A percentile compares a stretch with the other conserved stretches of the same genome.
phyloP scores from a whole-genome alignment of 345 rosid genomes.

The Hypericum perforatum region DNA sequence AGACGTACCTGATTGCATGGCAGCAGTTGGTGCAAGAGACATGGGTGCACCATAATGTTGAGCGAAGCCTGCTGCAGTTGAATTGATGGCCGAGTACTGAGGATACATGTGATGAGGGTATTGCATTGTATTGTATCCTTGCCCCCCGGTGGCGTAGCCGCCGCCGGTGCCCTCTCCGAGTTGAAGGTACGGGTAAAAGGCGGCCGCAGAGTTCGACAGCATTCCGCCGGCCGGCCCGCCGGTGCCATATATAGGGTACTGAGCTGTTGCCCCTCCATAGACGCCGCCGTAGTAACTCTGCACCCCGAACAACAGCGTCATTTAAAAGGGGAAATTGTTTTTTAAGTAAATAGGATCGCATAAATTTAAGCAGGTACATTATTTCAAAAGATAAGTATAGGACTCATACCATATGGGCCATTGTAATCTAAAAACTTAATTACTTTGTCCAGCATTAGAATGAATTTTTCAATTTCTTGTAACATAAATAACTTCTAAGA shows the following conservation, averaged over 20 bases:
- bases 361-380: too few relatives aligned
- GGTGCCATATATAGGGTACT: conserved; percentile 65
- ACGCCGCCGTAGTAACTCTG: conserved; percentile 76
- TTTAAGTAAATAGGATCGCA: too few relatives aligned
- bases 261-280: conserved; percentile 70
- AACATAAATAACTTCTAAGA: too few relatives aligned
- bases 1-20: conserved; percentile 68
- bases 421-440: too few relatives aligned
- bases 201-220: conserved; percentile 43
- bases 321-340: too few relatives aligned
- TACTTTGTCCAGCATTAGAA: too few relatives aligned
- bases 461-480: too few relatives aligned
- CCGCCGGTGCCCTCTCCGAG: conserved; percentile 64
- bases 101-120: conserved; percentile 74
- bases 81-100: conserved; percentile 57
- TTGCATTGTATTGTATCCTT: conserved; percentile 43
- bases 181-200: conserved; percentile 77
- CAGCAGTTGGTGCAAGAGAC: conserved; percentile 73
- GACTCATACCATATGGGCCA: too few relatives aligned
- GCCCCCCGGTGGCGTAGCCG: conserved; percentile 43
- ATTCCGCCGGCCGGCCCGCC: conserved; percentile 41
- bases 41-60: conserved; percentile 67
- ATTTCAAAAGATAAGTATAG: too few relatives aligned
- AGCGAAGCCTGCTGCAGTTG: conserved; percentile 48
- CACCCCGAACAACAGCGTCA: background rate